Percentiles rank a stretch among this genome's conserved stretches.
Evolutionary conservation across 2,329 filamentous ascomycete genomes (phyloP).

Genomic region (Purpureocillium takamizusanense): DNA sequence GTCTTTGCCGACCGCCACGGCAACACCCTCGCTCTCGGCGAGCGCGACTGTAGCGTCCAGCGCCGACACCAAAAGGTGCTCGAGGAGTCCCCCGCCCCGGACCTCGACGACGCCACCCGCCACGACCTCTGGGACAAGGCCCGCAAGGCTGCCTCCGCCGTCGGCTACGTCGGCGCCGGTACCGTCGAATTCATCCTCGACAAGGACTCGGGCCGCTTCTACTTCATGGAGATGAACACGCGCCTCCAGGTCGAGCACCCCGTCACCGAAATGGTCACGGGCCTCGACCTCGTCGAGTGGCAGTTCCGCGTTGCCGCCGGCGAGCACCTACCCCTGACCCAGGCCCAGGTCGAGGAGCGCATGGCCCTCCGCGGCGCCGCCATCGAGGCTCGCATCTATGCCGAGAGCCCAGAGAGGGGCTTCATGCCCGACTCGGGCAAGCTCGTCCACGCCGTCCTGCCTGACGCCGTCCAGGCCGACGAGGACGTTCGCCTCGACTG

Average conservation of each 20-base stretch:
- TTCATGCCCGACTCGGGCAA: conserved; percentile 93
- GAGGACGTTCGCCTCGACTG: conserved; percentile 83
- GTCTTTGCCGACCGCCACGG: conserved; percentile 78
- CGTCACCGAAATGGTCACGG: conserved; percentile 66
- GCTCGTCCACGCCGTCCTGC: conserved; percentile 73
- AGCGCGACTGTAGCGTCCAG: conserved; percentile 83
- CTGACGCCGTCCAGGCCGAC: conserved; percentile 46
- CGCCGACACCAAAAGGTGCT: conserved; percentile 84
- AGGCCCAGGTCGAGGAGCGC: conserved; percentile 58
- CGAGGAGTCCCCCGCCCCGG: conserved; percentile 77
- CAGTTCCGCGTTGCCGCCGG: conserved; percentile 69
- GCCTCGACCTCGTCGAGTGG: conserved; percentile 80
- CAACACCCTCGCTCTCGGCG: conserved; percentile 73
- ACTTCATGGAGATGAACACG: conserved; percentile 78
- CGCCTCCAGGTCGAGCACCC: conserved; percentile 94
- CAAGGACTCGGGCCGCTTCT: conserved; percentile 72
- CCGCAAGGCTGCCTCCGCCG: conserved; percentile 58
- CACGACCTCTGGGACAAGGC: conserved; percentile 59
- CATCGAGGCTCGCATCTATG: conserved; percentile 94
- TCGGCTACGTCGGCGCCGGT: conserved; percentile 81
- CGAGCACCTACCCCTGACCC: conserved; percentile 46
- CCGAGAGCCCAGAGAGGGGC: conserved; percentile 83
- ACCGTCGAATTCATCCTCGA: conserved; percentile 90
- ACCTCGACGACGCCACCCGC: conserved; percentile 47
- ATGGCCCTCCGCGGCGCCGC: conserved; percentile 75